These are phyloP conservation scores for Dothistroma septosporum DNA, from an alignment of 2,329 filamentous ascomycete species.

Conservation along the genomic window DNA sequence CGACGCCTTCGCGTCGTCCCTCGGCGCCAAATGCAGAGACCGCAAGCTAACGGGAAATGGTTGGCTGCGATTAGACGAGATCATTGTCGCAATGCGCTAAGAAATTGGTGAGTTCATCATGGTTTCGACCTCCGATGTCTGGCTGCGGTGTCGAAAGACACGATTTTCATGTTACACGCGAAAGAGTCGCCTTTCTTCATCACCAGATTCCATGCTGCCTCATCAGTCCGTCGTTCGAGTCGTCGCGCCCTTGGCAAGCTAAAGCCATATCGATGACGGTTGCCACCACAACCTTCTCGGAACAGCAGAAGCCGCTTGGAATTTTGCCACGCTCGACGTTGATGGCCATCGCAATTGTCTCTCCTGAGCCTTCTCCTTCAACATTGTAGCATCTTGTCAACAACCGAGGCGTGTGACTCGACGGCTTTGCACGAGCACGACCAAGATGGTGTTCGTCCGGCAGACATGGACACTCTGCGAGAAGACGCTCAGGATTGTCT, in stretches of 20 bases:
- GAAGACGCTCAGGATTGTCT: slow-evolving; percentile 55
- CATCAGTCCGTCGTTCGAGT: neutral
- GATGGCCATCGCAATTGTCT: neutral
- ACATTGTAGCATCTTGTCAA: neutral
- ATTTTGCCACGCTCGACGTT: neutral
- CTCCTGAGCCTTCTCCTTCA: neutral
- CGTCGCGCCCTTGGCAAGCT: neutral
- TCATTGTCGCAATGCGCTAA: neutral
- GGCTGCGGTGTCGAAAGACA: neutral
- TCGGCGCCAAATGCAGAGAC: neutral
- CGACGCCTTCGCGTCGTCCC: neutral
- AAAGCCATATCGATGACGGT: neutral
- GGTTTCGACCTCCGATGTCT: neutral
- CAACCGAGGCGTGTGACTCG: neutral
- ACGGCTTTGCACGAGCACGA: neutral
- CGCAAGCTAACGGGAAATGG: neutral
- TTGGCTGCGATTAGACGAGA: neutral
- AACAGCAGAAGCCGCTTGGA: neutral
- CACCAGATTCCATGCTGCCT: neutral
- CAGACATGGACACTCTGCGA: slow-evolving; percentile 56
- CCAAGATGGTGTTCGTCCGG: slow-evolving; percentile 29
- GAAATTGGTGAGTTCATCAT: neutral
- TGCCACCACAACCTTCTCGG: neutral
- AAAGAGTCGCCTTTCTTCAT: neutral
- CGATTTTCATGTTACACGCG: neutral